Percentiles rank a stretch among this genome's conserved stretches.
phyloP scores from a whole-genome alignment of 768 basidiomycete species.

The Hemileccinum rubropunctum region DNA sequence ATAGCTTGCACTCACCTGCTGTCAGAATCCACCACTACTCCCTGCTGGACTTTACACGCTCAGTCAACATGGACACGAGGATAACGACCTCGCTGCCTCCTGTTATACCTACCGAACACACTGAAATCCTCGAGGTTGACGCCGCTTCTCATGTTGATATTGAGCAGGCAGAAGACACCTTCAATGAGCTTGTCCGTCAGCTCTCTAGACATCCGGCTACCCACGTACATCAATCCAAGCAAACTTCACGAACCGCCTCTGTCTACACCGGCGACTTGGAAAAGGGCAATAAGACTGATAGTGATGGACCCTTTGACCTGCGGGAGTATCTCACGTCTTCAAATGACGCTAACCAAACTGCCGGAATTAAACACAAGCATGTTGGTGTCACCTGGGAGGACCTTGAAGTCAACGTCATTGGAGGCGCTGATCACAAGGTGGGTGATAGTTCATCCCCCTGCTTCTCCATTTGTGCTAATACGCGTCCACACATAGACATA shows the following conservation, averaged over 20 bases:
- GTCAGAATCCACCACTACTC: background rate
- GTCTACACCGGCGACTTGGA: conserved; percentile 36
- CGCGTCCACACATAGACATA: conserved; percentile 38
- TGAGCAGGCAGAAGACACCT: conserved; percentile 48
- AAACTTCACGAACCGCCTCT: conserved; percentile 21
- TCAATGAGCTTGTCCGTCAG: conserved; percentile 51
- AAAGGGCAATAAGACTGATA: conserved; percentile 36
- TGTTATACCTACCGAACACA: conserved; percentile 8
- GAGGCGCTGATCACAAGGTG: conserved; percentile 57
- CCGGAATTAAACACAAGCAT: conserved; percentile 71
- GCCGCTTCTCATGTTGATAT: conserved; percentile 44
- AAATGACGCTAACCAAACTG: conserved; percentile 61
- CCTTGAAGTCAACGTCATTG: conserved; percentile 59
- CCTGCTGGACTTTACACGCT: background rate
- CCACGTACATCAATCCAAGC: conserved; percentile 11
- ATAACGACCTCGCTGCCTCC: background rate
- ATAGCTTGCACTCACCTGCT: conserved; percentile 4
- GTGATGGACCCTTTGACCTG: conserved; percentile 51
- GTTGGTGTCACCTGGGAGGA: conserved; percentile 76
- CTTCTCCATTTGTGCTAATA: background rate
- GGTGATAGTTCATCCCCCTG: conserved; percentile 1
- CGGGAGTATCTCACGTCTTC: conserved; percentile 65
- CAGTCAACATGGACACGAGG: conserved; percentile 7
- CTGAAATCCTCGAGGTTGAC: conserved; percentile 21
- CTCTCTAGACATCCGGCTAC: conserved; percentile 17